These are phyloP conservation scores for Kandelia obovata DNA, from an alignment of 345 rosid species.

Conservation along the genomic window DNA sequence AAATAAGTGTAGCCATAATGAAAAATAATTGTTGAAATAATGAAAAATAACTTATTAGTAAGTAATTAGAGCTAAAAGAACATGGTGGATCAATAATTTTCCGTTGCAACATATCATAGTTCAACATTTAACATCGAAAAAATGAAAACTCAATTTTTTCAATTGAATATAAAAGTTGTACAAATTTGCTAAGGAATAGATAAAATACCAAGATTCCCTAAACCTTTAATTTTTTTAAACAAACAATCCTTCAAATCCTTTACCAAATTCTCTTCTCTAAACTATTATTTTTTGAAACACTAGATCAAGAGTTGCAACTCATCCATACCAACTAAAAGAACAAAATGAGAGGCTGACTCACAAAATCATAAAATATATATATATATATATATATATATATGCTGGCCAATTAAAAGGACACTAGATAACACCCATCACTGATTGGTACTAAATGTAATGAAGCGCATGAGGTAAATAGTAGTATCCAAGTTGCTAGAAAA, in stretches of 20 bases:
- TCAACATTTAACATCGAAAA: not conserved
- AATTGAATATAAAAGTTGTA: not conserved
- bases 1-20: too few relatives aligned
- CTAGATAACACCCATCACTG: too few relatives aligned
- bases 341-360: not conserved
- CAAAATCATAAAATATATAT: not conserved
- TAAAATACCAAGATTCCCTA: not conserved
- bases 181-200: too few relatives aligned
- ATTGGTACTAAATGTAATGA: too few relatives aligned
- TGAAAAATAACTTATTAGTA: too few relatives aligned
- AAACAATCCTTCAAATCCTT: too few relatives aligned
- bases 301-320: not conserved
- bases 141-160: not conserved
- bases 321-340: not conserved
- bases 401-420: not conserved
- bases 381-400: not conserved
- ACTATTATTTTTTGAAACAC: constrained; percentile 69
- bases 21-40: too few relatives aligned
- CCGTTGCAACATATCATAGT: not conserved
- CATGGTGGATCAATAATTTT: not conserved
- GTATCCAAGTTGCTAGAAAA: too few relatives aligned
- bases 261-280: constrained; percentile 86
- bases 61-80: too few relatives aligned
- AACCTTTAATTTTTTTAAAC: not conserved
- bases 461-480: too few relatives aligned